Evolutionary conservation across 768 basidiomycete genomes (phyloP).

Genomic region (Collybia sp.): DNA sequence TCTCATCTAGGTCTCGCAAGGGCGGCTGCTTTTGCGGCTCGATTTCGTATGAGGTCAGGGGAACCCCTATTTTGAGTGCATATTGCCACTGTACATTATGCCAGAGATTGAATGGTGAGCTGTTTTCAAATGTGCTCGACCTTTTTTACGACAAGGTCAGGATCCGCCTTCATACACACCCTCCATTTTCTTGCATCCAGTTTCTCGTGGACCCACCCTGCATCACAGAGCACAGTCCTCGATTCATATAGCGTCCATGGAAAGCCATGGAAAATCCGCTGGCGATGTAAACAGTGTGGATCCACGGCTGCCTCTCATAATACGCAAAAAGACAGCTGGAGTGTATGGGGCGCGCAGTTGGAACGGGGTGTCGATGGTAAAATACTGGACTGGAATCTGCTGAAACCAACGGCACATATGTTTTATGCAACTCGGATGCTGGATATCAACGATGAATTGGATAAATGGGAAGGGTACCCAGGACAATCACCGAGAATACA

Average conservation of each 20-base stretch:
- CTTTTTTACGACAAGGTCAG: conserved; percentile 20
- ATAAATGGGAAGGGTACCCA: conserved; percentile 68
- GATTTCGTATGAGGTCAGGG: conserved; percentile 41
- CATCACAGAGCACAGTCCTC: conserved; percentile 26
- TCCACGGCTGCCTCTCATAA: conserved; percentile 49
- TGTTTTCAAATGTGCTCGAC: not conserved
- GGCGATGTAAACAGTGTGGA: conserved; percentile 61
- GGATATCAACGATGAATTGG: conserved; percentile 49
- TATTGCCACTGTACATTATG: conserved; percentile 74
- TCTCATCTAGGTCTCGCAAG: conserved; percentile 13
- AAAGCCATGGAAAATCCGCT: conserved; percentile 59
- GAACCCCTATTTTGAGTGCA: conserved; percentile 47
- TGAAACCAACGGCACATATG: conserved; percentile 61
- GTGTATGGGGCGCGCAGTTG: conserved; percentile 55
- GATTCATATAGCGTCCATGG: conserved; percentile 42
- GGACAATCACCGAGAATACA: conserved; percentile 32
- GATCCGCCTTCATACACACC: conserved; percentile 58
- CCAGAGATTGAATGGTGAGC: conserved; percentile 52
- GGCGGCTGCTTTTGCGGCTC: conserved; percentile 61
- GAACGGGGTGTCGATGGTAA: conserved; percentile 46
- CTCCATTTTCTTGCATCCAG: conserved; percentile 46
- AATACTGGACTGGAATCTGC: conserved; percentile 45
- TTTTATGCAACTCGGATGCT: conserved; percentile 63
- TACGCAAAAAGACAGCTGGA: conserved; percentile 39
- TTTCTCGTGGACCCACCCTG: conserved; percentile 51